Base-by-base conservation (phyloP, 495 filamentous ascomycete genomes). In the Trypethelium eluteriae region DNA sequence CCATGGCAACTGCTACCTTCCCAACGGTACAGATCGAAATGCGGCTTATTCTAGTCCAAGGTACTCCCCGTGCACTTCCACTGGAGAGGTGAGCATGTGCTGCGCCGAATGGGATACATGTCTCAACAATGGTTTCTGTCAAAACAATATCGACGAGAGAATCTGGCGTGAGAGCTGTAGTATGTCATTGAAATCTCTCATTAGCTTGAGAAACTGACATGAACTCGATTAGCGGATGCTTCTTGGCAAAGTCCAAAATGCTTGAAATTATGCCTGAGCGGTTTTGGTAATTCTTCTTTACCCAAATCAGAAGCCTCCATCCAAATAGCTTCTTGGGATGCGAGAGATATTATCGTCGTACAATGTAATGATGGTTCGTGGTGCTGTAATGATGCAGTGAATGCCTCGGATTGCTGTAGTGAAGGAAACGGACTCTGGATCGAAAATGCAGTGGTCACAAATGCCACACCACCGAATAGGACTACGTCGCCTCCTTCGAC, bases 121-220 rank as follows among this genome's bases (percentile, higher is more conserved):
- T 36, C 53, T 59, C 32, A 14, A 36, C 9, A 59, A 59, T 59
- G 53, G 53, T 36, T 32, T 59, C 18, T 59, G 53, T 59, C 53
- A 59, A 36, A 34, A 59, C 4, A 34, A n/a, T 53, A 53, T 53
- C 3, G 47, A 53, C 18, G 5, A n/a, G n/a, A 59, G 53, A 59
- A n/a, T 59, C 53, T 59, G 53, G 53, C 53, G 53, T 36, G 53
- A 59, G 53, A 59, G 53, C 32, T 59, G 53, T 18, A 59, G 53
- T 59, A 59, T 36, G 53, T 36, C 18, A 14, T 32, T 59, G 9
- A 59, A 32, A 2, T 36, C 32, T 36, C 18, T 59, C 18, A 36
- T 32, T 59, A 14, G 53, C n/a, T 59, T 32, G 32, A 34, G 6
- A 32, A 9, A 18, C 53, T 59, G 18, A 59, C 32, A 59, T 36